Base-by-base conservation (phyloP, 148 eudicot genomes). In the Polygonum aviculare region DNA sequence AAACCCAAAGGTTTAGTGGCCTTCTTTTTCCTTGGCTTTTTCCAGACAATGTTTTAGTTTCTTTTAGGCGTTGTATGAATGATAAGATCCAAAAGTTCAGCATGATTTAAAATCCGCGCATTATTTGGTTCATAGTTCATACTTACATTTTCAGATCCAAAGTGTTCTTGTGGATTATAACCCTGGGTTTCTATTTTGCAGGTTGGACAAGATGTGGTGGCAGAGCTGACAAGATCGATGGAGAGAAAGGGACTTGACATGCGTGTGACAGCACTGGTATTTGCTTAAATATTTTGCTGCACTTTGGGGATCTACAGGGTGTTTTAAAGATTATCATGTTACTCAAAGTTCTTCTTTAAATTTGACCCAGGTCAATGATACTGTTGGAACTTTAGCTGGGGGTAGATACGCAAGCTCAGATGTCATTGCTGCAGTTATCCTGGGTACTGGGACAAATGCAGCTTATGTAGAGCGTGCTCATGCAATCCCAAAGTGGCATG, bases 391-490 rank as follows among this genome's bases (percentile, higher is more conserved):
- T 41, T 69, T 77, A n/a, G 79, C 62, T 22, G 79, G 74, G 33
- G 79, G 79, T 18, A 65, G 79, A 77, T 77, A 77, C 36, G 5
- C 8, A 39, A 11, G 38, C 16, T 47, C 12, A 22, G 60, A 77
- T 67, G 73, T 65, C 33, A 36, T 77, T 67, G 79, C 79, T 33
- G 79, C 60, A 44, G 74, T 77, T 65, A 77, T 77, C 55, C 21
- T 77, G 26, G 79, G 79, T 12, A 77, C 79, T 65, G 79, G 79
- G 50, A 77, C 74, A 26, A 77, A 77, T 67, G 79, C 79, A 33
- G 74, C 79, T 45, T 77, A 77, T 67, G 79, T 77, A 14, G 79
- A 77, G 35, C 60, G 74, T 65, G 79, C 47, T 15, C 60, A 77
- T 10, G 74, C 60, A 47, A 77, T 77, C n/a, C 73, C 74, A 48